phyloP scores from a whole-genome alignment of 1,139 yeast genomes.

The Debaryomycetaceae sp. region DNA sequence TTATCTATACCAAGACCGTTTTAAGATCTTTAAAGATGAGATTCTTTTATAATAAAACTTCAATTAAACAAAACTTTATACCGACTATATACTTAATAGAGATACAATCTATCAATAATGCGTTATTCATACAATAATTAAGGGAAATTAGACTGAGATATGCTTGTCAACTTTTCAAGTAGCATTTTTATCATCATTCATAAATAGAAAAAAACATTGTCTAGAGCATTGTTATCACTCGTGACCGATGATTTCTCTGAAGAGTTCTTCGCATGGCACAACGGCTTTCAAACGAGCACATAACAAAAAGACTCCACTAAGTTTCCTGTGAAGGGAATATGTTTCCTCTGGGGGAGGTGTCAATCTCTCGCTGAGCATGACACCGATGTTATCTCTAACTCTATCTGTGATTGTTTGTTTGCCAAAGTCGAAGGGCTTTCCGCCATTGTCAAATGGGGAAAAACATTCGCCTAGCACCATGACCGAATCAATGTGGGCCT shows the following conservation, averaged over 20 bases:
- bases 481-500: conserved; percentile 90
- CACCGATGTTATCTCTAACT: conserved; percentile 77
- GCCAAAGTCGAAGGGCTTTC: conserved; percentile 63
- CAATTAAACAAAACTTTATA: conserved; percentile 2
- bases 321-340: conserved; percentile 87
- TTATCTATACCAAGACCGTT: too few species aligned
- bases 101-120: conserved; percentile 9
- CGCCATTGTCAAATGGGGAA: conserved; percentile 48
- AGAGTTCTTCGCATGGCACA: conserved; percentile 78
- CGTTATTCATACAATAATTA: background rate
- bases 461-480: conserved; percentile 93
- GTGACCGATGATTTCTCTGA: conserved; percentile 67
- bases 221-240: conserved; percentile 11
- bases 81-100: background rate
- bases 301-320: conserved; percentile 88
- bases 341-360: conserved; percentile 99
- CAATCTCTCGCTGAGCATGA: conserved; percentile 87
- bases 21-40: too few species aligned
- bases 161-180: background rate
- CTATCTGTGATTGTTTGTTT: conserved; percentile 91
- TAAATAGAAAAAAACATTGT: background rate
- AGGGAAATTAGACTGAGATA: background rate
- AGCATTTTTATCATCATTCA: background rate
- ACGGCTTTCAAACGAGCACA: conserved; percentile 84
- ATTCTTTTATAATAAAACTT: conserved; percentile 1